Evolutionary conservation across 1,284 basidiomycete genomes (phyloP), one percentile per base, ranked within the genome.

Genomic region (Rhodotorula sp.): DNA sequence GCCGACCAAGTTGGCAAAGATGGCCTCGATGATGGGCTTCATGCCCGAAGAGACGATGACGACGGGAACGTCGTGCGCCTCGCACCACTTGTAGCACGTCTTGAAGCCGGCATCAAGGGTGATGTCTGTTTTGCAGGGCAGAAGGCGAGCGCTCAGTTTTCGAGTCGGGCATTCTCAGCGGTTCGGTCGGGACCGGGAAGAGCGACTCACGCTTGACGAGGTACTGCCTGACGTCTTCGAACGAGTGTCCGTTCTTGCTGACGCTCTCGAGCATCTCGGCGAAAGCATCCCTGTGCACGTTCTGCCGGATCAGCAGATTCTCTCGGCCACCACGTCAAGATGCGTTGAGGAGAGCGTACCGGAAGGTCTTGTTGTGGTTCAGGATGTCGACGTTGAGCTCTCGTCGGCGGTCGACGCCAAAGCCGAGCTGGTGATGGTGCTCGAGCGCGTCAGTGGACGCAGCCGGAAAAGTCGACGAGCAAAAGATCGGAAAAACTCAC

Each of bases 11-110:
- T 74, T 74, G 26, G 56, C 52, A 14, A 74, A 60, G 67, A 70
- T 64, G 1, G 91, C 91, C 61, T 91, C 91, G 78, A 97, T 97
- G 76, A 90, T 87, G 20, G 93, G 93, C 20, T 67, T 67, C 93
- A 97, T 97, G 46, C 93, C 94, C 78, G 91, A 92, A 6, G 93
- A 96, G 60, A 97, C 92, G 79, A 97, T 93, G 73, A 96, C 90
- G 71, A 97, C 86, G 21, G 75, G 70, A 20, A 72, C 58, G 47
- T 70, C 49, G 67, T 72, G 49, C 12, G 56, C 62, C 63, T 73
- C 65, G 64, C 67, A 75, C 69, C 89, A 96, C 43, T 84, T 81
- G 81, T 90, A 90, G 82, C 95, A 97, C 15, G 88, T 86, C 78
- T 89, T 89, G 85, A 97, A 97, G 23, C 93, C 93, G 1, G 88